Percentiles rank a stretch among this genome's conserved stretches.
These are phyloP conservation scores for Trichocladium antarcticum DNA, from an alignment of 495 filamentous ascomycete species.

Conservation along the genomic window DNA sequence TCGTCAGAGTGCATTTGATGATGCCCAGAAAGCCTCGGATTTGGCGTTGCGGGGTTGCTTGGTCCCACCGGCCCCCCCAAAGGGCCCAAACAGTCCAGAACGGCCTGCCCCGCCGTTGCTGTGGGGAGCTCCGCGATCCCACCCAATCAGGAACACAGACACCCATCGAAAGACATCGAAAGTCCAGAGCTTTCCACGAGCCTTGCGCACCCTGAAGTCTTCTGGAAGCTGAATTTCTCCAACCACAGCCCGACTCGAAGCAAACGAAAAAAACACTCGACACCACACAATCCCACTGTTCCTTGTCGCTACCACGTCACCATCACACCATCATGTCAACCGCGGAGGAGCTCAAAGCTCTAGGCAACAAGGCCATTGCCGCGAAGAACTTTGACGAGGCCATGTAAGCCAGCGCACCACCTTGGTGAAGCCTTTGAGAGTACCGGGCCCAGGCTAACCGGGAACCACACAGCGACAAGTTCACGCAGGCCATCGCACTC, in stretches of 20 bases:
- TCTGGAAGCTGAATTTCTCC: slow-evolving; percentile 11
- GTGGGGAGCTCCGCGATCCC: slow-evolving; percentile 15
- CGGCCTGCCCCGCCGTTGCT: slow-evolving; percentile 11
- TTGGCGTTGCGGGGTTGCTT: slow-evolving; percentile 10
- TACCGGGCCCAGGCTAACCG: neutral
- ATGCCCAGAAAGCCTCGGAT: neutral
- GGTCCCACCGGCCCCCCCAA: slow-evolving; percentile 6
- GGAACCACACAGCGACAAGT: slow-evolving; percentile 59
- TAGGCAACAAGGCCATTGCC: slow-evolving; percentile 95
- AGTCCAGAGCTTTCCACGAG: slow-evolving; percentile 26
- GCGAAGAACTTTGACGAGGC: slow-evolving; percentile 93
- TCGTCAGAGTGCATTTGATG: too few species aligned
- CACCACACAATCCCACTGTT: neutral
- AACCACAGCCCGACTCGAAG: neutral
- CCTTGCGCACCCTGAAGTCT: slow-evolving; percentile 1
- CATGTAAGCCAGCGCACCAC: slow-evolving; percentile 58
- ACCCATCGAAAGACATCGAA: slow-evolving; percentile 28
- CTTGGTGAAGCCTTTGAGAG: neutral
- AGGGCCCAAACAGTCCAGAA: neutral
- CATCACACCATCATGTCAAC: slow-evolving; percentile 30
- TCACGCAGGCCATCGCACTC: slow-evolving; percentile 83
- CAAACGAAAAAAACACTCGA: slow-evolving; percentile 1
- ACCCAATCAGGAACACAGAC: slow-evolving; percentile 19
- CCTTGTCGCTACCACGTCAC: neutral
- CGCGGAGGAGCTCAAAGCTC: slow-evolving; percentile 69